phyloP scores from a whole-genome alignment of 805 yeast species.

The Nakazawaea pomicola region DNA sequence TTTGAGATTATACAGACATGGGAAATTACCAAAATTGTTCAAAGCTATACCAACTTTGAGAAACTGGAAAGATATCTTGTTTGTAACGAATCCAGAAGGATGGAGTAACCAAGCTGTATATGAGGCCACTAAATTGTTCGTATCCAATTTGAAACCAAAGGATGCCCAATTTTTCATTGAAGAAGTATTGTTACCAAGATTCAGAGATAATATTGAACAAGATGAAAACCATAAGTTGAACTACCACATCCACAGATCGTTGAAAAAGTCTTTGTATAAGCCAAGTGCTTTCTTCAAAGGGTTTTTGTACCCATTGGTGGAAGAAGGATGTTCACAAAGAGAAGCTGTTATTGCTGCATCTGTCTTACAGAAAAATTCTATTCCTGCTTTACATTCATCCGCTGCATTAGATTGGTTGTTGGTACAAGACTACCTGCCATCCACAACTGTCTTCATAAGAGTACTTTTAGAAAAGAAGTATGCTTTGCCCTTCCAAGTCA shows the following conservation, averaged over 20 bases:
- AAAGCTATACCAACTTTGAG: conserved; percentile 88
- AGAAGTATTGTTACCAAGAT: conserved; percentile 62
- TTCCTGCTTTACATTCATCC: conserved; percentile 93
- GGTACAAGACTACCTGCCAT: conserved; percentile 80
- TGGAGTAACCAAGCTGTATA: conserved; percentile 96
- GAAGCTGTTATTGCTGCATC: conserved; percentile 97
- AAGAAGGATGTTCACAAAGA: conserved; percentile 81
- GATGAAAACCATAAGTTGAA: conserved; percentile 75
- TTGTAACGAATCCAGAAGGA: conserved; percentile 83
- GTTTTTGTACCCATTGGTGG: conserved; percentile 85
- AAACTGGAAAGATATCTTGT: conserved; percentile 94
- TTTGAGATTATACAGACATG: conserved; percentile 85
- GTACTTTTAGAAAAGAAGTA: conserved; percentile 89
- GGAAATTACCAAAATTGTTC: conserved; percentile 93
- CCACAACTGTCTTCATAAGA: conserved; percentile 85
- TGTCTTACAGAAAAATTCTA: conserved; percentile 79
- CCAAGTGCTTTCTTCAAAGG: conserved; percentile 99
- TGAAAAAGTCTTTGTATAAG: conserved; percentile 90
- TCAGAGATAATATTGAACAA: conserved; percentile 65
- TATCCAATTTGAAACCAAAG: conserved; percentile 79
- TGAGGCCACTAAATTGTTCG: conserved; percentile 92
- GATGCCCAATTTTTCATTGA: conserved; percentile 85
- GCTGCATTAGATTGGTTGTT: conserved; percentile 87
- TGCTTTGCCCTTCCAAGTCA: conserved; percentile 94
- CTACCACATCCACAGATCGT: conserved; percentile 87